These are phyloP conservation scores for Raphanus raphanistrum DNA, from an alignment of 345 rosid species.

Conservation along the genomic window DNA sequence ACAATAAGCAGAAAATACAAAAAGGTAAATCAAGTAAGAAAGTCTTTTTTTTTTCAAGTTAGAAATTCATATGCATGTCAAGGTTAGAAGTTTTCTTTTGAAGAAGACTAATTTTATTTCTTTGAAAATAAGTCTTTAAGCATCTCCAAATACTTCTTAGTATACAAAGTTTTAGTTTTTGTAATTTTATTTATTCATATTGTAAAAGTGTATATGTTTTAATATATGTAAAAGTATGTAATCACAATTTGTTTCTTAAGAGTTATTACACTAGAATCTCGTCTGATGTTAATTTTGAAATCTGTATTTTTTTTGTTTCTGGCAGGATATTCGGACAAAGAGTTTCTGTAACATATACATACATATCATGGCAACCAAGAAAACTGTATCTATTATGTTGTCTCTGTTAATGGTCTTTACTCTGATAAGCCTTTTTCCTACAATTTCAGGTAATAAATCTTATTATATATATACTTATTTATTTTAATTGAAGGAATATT, in stretches of 20 bases:
- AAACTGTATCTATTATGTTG: not conserved
- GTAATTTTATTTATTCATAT: not conserved
- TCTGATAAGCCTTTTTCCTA: not conserved
- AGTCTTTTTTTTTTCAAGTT: too few relatives aligned
- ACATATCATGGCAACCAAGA: not conserved
- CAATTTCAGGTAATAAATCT: not conserved
- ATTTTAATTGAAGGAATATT: too few relatives aligned
- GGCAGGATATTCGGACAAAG: not conserved
- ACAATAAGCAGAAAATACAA: too few relatives aligned
- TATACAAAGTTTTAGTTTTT: too few relatives aligned
- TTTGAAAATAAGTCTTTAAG: too few relatives aligned
- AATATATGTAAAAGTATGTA: not conserved
- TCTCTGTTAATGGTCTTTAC: not conserved
- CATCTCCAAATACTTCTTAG: too few relatives aligned
- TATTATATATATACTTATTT: too few relatives aligned
- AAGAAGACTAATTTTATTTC: too few relatives aligned
- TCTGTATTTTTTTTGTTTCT: not conserved
- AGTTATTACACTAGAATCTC: not conserved
- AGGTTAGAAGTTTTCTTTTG: too few relatives aligned
- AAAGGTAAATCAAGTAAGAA: too few relatives aligned
- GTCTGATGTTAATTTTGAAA: not conserved
- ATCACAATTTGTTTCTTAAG: not conserved
- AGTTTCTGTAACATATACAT: not conserved
- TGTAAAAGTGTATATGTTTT: not conserved
- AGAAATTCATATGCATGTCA: too few relatives aligned